phyloP scores from a whole-genome alignment of 1,284 basidiomycete genomes.

The Sporisorium scitamineum region DNA sequence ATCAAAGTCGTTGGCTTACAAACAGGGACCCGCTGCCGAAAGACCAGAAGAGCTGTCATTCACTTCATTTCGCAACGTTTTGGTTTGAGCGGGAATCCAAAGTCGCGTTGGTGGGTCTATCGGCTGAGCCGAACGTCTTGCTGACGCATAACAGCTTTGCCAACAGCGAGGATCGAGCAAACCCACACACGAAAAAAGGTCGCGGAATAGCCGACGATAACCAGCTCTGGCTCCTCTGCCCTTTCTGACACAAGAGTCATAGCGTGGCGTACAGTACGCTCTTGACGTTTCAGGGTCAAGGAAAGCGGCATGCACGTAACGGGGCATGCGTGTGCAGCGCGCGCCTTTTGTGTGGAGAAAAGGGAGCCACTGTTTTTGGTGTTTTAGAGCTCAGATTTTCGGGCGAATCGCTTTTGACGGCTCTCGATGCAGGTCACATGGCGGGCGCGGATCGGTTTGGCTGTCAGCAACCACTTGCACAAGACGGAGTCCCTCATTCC shows the following conservation, averaged over 20 bases:
- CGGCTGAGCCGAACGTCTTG: too few relatives aligned
- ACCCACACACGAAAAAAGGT: neutral
- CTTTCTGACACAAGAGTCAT: neutral
- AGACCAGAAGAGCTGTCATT: too few relatives aligned
- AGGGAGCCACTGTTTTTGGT: neutral
- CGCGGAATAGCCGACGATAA: constrained; percentile 45
- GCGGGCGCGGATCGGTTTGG: neutral
- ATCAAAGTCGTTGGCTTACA: too few relatives aligned
- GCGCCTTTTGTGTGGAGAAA: constrained; percentile 13
- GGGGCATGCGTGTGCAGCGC: neutral
- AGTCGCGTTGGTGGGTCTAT: too few relatives aligned
- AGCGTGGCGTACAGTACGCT: neutral
- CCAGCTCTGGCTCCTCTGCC: neutral
- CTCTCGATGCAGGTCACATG: constrained; percentile 10
- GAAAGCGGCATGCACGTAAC: constrained; percentile 3
- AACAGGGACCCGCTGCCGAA: too few relatives aligned
- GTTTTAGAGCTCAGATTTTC: constrained; percentile 6
- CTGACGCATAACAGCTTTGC: neutral
- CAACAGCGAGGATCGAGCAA: neutral
- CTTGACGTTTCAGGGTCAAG: neutral
- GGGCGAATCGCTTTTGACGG: constrained; percentile 36
- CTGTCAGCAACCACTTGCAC: neutral
- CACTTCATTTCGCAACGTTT: too few relatives aligned
- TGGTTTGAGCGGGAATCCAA: too few relatives aligned
- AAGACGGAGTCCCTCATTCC: neutral